Evolutionary conservation across 2,329 filamentous ascomycete genomes (phyloP).

Genomic region (Pezicula radicicola): DNA sequence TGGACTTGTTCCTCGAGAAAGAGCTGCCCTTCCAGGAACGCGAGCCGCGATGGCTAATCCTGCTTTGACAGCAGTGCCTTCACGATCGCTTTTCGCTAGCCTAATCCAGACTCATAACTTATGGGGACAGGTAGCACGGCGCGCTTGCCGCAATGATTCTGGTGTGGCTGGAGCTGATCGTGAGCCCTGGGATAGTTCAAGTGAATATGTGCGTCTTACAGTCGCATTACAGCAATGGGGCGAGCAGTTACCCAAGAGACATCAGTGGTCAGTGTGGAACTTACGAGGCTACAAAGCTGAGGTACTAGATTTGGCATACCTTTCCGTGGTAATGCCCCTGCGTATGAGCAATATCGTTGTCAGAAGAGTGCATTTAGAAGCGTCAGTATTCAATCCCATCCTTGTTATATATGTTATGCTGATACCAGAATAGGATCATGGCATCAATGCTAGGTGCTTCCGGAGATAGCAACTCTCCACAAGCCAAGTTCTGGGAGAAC

Average conservation of each 20-base stretch:
- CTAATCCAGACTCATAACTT: conserved; percentile 34
- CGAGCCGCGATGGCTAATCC: conserved; percentile 26
- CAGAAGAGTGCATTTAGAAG: conserved; percentile 30
- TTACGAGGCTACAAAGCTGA: conserved; percentile 33
- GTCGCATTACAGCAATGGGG: conserved; percentile 25
- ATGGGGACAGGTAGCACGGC: conserved; percentile 33
- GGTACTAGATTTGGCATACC: conserved; percentile 32
- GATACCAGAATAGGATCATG: conserved; percentile 1
- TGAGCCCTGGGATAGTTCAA: conserved; percentile 21
- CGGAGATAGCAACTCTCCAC: conserved; percentile 10
- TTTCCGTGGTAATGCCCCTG: conserved; percentile 33
- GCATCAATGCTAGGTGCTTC: not conserved
- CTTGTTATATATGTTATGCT: not conserved
- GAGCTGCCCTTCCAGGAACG: conserved; percentile 32
- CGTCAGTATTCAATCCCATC: conserved; percentile 1
- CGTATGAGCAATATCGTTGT: conserved; percentile 34
- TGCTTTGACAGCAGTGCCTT: conserved; percentile 15
- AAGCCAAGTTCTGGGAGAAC: conserved; percentile 23
- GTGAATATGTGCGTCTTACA: conserved; percentile 22
- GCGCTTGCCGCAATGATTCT: conserved; percentile 16
- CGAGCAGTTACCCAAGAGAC: conserved; percentile 25
- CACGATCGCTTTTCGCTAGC: conserved; percentile 34
- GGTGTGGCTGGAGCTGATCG: conserved; percentile 8
- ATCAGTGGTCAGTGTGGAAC: conserved; percentile 34
- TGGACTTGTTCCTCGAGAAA: conserved; percentile 23